These are phyloP conservation scores for Cyclocybe cylindracea DNA, from an alignment of 768 basidiomycete species.

Conservation along the genomic window DNA sequence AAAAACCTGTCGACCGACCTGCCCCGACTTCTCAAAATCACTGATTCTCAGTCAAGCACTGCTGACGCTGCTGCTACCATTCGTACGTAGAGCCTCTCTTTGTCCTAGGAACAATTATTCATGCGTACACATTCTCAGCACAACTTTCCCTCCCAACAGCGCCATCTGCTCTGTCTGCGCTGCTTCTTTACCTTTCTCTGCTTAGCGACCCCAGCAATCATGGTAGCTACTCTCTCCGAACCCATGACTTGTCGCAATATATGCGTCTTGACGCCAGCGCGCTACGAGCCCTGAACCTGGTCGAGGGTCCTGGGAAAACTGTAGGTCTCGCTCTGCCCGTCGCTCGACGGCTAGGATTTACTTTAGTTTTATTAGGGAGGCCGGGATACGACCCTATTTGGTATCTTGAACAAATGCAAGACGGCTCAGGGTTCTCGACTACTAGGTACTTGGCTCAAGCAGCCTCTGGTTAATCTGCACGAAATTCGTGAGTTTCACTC, in stretches of 20 bases:
- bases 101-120: background rate
- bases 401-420: conserved; percentile 92
- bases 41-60: conserved; percentile 35
- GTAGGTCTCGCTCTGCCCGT: conserved; percentile 27
- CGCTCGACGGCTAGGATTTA: background rate
- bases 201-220: conserved; percentile 77
- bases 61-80: conserved; percentile 54
- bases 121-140: conserved; percentile 42
- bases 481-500: conserved; percentile 71
- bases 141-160: conserved; percentile 77
- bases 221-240: conserved; percentile 76
- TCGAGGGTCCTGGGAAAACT: conserved; percentile 66
- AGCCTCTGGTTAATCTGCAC: conserved; percentile 91
- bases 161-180: conserved; percentile 77
- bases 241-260: conserved; percentile 90
- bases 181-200: conserved; percentile 81
- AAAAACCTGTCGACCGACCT: conserved; percentile 84
- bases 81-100: conserved; percentile 38
- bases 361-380: conserved; percentile 41
- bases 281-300: conserved; percentile 82
- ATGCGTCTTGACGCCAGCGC: conserved; percentile 98
- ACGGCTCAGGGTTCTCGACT: conserved; percentile 91
- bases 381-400: conserved; percentile 86
- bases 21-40: conserved; percentile 61
- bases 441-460: conserved; percentile 91